These are phyloP conservation scores for Colletotrichum aenigma DNA, from an alignment of 2,329 filamentous ascomycete species.

Conservation along the genomic window DNA sequence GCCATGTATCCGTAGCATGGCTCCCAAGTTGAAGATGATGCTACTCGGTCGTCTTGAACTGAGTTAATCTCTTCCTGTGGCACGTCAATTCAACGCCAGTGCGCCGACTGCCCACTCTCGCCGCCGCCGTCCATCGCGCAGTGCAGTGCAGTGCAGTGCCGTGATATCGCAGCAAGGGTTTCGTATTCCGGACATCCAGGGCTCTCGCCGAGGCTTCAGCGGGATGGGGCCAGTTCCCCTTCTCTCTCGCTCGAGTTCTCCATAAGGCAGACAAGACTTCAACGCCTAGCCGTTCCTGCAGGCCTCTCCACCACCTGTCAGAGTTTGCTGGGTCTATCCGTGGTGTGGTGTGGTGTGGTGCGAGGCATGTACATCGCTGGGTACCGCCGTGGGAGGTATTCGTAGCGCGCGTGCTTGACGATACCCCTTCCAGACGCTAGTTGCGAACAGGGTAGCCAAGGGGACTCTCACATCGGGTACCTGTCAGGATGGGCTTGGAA, in stretches of 20 bases:
- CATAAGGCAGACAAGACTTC: constrained; percentile 1
- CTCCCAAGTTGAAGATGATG: not conserved
- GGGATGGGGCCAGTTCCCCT: not conserved
- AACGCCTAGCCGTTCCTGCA: not conserved
- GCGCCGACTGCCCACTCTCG: not conserved
- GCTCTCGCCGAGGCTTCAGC: not conserved
- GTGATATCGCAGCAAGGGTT: not conserved
- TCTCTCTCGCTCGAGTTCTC: not conserved
- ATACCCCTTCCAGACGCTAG: not conserved
- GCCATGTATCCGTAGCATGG: not conserved
- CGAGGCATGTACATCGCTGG: not conserved
- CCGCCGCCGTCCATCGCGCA: not conserved
- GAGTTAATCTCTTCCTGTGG: not conserved
- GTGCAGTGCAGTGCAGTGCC: not conserved
- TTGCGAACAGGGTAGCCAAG: constrained; percentile 3
- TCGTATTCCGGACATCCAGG: constrained; percentile 1
- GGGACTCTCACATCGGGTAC: not conserved
- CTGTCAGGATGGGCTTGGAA: constrained; percentile 7
- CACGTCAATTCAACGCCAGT: not conserved
- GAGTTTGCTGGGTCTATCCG: not conserved
- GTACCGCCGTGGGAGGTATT: not conserved
- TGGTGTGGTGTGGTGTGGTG: not conserved
- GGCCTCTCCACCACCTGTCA: constrained; percentile 1
- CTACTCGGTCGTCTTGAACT: not conserved
- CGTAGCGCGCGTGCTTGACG: not conserved